Base-by-base conservation (phyloP, 2,329 filamentous ascomycete genomes). In the Amphichorda felina region DNA sequence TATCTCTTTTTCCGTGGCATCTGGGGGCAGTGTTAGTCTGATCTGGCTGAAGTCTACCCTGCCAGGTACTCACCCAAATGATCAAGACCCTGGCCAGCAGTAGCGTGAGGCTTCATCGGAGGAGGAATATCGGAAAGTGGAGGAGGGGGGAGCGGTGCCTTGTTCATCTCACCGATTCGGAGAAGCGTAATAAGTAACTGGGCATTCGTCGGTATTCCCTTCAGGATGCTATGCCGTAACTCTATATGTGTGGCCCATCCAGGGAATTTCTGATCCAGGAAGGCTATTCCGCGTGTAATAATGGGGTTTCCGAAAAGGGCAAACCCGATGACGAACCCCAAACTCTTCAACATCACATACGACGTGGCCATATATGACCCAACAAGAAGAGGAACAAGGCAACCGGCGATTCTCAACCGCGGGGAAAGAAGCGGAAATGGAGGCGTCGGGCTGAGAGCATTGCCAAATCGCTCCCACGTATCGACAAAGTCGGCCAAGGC, bases 121-220 rank as follows among this genome's bases (percentile, higher is more conserved):
- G 65, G 62, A 0, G 58, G 51, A 0, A 50, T 46, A 15, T 51
- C 48, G 3, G 55, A 51, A 0, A 48, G 43, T 0, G 65, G 66
- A 0, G 69, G 68, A 0, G 72, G 77, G 0, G 84, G 83, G 0
- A 93, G 57, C 0, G 86, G 86, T 1, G 82, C 79, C 44, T 82
- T 82, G 57, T 88, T 88, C 9, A 73, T 74, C 56, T 93, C 86
- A 28, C 84, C 85, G 21, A 89, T 76, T 5, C 86, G 80, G 9
- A 93, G 72, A 2, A 93, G 67, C 0, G 85, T 93, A 19, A 93
- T 62, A 0, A 84, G 78, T 14, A 93, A 71, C 50, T 94, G 86
- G 4, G 84, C 83, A 50, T 93, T 91, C 2, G 85, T 94, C 1
- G 86, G 86, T 0, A 91, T 78, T 3, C 84, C 83, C 50, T 82